Percentiles rank a stretch among this genome's conserved stretches.
These are phyloP conservation scores for Cadophora luteo-olivacea DNA, from an alignment of 2,329 filamentous ascomycete genomes.

Conservation along the genomic window DNA sequence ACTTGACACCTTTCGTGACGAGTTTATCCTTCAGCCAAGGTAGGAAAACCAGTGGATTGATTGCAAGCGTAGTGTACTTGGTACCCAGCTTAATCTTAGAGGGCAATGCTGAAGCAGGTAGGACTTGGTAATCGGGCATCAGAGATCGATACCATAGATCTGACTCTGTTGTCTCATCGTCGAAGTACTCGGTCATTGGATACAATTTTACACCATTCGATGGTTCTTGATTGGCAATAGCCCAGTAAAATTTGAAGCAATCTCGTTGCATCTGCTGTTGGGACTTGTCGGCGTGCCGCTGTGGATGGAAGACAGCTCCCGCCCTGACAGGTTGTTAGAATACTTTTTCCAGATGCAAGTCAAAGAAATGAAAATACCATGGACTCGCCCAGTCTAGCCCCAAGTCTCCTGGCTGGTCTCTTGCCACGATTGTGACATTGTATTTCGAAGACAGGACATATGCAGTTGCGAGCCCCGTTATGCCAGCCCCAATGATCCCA, in stretches of 20 bases:
- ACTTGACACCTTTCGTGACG: constrained; percentile 33
- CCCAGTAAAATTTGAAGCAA: constrained; percentile 37
- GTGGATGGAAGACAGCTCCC: constrained; percentile 40
- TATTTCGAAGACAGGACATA: constrained; percentile 35
- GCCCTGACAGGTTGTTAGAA: constrained; percentile 32
- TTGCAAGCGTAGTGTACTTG: constrained; percentile 36
- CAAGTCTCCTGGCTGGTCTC: constrained; percentile 39
- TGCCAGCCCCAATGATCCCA: constrained; percentile 37
- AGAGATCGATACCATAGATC: constrained; percentile 35
- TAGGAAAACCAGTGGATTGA: constrained; percentile 36
- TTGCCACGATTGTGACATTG: constrained; percentile 37
- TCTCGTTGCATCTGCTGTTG: constrained; percentile 37
- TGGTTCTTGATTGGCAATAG: constrained; percentile 31
- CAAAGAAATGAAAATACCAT: constrained; percentile 29
- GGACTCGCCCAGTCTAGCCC: constrained; percentile 39
- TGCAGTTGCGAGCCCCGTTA: constrained; percentile 38
- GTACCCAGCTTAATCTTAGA: constrained; percentile 30
- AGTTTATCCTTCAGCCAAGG: constrained; percentile 35
- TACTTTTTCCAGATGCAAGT: neutral
- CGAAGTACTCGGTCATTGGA: constrained; percentile 39
- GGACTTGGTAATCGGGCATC: constrained; percentile 34
- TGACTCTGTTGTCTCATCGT: constrained; percentile 28
- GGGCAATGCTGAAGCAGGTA: constrained; percentile 31
- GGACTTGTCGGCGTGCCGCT: constrained; percentile 23
- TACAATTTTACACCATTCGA: constrained; percentile 36